Base-by-base conservation (phyloP, 2,329 filamentous ascomycete species). In the Aspergillus quadrilineatus region DNA sequence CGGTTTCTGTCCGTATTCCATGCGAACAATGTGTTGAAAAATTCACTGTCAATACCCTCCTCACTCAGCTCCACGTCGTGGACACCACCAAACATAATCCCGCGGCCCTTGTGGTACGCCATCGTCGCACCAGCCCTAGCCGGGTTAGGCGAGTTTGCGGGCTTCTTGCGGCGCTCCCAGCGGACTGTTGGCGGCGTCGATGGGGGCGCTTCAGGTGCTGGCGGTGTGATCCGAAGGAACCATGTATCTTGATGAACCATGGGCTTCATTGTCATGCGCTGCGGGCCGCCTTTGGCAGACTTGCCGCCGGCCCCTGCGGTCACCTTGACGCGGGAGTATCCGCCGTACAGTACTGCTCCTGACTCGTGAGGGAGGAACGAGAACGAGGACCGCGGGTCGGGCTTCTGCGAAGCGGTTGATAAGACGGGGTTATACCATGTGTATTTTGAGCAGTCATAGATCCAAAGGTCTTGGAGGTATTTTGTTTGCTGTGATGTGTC, bases 1-100 rank as follows among this genome's bases (percentile, higher is more conserved):
- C 94, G 83, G 71, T 99, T 99, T 57, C 93, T 85, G 67, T 97
- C 94, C 60, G 96, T 86, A 69, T 96, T 97, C 90, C 92, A 97
- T 4, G 92, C 89, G 67, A 89, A 95, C 26, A 97, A 76, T 55
- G 87, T 84, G 66, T 97, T 93, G 78, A 97, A 99, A 75, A 99
- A 99, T 72, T 97, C 92, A 69, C 90, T 96, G 53, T 99, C 93
- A 63, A 99, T 96, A 3, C 90, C 92, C 72, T 99, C 94, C 70
- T 96, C 92, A 62, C 85, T 93, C 70, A 92, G 84, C 72, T 96
- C 91, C 0, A 95, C 89, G 65, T 96, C 92, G 67, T 97, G 91
- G 4, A 99, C 94, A 51, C 94, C 94, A 44, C 94, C 94, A 70
- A 97, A 97, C 67, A 91, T 77, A 56, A 99, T 93, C 0, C 94